Evolutionary conservation across 805 yeast genomes (phyloP).

Genomic region (Tetrapisispora namnaoensis): DNA sequence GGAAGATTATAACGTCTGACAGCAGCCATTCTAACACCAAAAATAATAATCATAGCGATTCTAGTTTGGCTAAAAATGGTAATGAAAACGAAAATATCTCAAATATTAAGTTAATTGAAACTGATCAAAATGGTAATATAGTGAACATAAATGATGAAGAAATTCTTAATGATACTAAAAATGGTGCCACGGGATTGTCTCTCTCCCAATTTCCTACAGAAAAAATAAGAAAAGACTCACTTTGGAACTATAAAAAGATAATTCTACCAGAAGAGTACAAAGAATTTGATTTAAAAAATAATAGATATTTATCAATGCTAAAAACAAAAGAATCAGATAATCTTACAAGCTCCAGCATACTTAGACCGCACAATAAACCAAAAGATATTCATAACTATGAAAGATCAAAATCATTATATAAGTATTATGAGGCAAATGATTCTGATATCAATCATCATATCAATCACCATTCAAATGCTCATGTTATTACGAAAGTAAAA

Average conservation of each 20-base stretch:
- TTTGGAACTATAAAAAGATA: conserved; percentile 37
- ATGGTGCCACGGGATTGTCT: conserved; percentile 64
- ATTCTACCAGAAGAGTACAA: conserved; percentile 11
- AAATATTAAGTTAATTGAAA: conserved; percentile 4
- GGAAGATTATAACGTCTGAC: conserved; percentile 23
- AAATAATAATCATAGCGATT: neutral
- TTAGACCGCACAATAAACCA: conserved; percentile 18
- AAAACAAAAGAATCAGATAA: conserved; percentile 30
- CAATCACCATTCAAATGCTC: conserved; percentile 2
- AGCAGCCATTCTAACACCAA: conserved; percentile 4
- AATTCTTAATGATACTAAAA: conserved; percentile 33
- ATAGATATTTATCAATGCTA: conserved; percentile 17
- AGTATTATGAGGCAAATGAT: neutral
- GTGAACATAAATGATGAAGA: conserved; percentile 32
- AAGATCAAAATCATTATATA: conserved; percentile 3
- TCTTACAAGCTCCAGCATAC: conserved; percentile 27
- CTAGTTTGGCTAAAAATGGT: neutral
- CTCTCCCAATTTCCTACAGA: conserved; percentile 58
- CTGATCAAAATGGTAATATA: conserved; percentile 15
- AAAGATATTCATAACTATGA: conserved; percentile 11
- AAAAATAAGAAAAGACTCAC: conserved; percentile 45
- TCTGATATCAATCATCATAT: neutral
- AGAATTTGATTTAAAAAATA: conserved; percentile 11
- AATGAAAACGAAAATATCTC: neutral
- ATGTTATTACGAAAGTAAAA: conserved; percentile 11